Conservation (phyloP, 1,284 basidiomycete species). For the Cystobasidium sp. region DNA sequence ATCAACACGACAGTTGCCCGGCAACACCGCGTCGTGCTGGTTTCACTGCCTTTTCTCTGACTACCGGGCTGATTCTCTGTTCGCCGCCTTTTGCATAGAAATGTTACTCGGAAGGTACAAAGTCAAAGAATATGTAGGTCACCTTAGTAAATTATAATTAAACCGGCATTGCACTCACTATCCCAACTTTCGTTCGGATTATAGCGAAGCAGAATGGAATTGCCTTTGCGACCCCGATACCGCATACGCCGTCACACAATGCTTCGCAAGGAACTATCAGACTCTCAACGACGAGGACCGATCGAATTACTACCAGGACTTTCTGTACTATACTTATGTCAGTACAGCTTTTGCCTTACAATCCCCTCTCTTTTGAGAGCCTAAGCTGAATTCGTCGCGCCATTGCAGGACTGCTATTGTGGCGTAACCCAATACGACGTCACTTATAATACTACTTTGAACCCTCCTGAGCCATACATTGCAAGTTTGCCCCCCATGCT, state of each 20-base stretch:
- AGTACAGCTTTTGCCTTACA: too few species aligned
- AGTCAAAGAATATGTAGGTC: conserved; percentile 12
- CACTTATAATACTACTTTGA: conserved; percentile 20
- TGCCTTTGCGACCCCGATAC: conserved; percentile 31
- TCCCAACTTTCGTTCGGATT: too few species aligned
- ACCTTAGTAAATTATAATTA: too few species aligned
- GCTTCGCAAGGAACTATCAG: conserved; percentile 26
- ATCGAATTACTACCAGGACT: conserved; percentile 32
- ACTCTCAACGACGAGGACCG: neutral
- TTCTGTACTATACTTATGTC: conserved; percentile 31
- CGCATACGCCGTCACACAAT: conserved; percentile 32
- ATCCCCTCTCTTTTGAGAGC: too few species aligned
- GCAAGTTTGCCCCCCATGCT: neutral
- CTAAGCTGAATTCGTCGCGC: neutral
- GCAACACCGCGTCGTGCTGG: too few species aligned
- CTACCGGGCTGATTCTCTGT: neutral
- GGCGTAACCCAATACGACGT: conserved; percentile 32
- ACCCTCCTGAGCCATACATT: conserved; percentile 19
- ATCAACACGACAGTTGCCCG: too few species aligned
- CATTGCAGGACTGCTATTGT: conserved; percentile 30
- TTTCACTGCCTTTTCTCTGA: too few species aligned
- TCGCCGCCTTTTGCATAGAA: neutral
- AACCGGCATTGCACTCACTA: too few species aligned
- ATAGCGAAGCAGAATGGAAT: conserved; percentile 19
- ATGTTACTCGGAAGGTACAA: conserved; percentile 23